Percentiles rank a stretch among this genome's conserved stretches.
Conservation (phyloP, 2,329 filamentous ascomycete genomes). For the Phaeosphaeria sp. region DNA sequence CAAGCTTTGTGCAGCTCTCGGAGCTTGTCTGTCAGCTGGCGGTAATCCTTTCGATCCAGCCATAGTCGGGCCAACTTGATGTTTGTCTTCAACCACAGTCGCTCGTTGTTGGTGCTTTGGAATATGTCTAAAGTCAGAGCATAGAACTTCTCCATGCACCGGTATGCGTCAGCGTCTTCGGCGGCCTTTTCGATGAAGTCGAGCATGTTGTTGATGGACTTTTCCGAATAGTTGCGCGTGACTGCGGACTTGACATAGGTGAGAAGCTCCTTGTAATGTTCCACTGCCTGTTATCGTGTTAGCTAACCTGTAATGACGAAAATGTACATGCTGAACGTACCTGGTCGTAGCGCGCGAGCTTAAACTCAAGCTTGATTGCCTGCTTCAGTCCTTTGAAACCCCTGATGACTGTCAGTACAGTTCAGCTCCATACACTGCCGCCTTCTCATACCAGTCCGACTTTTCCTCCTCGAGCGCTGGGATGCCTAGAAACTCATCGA, state of each 20-base stretch:
- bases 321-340: constrained; percentile 52
- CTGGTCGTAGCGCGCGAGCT: constrained; percentile 84
- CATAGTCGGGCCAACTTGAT: constrained; percentile 94
- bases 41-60: constrained; percentile 89
- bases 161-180: constrained; percentile 72
- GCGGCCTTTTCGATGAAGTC: constrained; percentile 95
- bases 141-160: constrained; percentile 94
- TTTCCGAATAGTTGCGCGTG: constrained; percentile 97
- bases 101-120: constrained; percentile 96
- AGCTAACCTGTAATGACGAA: constrained; percentile 19
- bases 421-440: background rate
- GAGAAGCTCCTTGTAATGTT: constrained; percentile 92
- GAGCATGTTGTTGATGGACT: constrained; percentile 99
- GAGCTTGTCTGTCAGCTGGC: constrained; percentile 79
- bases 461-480: constrained; percentile 86
- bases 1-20: constrained; percentile 89
- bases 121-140: constrained; percentile 92
- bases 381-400: constrained; percentile 98
- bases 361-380: constrained; percentile 96
- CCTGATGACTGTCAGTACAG: constrained; percentile 47
- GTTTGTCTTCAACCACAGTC: constrained; percentile 96
- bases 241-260: constrained; percentile 98
- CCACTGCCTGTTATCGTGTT: constrained; percentile 69
- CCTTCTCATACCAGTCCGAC: constrained; percentile 75
- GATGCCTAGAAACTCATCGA: constrained; percentile 90